Base-by-base conservation (phyloP, 2,329 filamentous ascomycete species). In the Fusarium sp. region DNA sequence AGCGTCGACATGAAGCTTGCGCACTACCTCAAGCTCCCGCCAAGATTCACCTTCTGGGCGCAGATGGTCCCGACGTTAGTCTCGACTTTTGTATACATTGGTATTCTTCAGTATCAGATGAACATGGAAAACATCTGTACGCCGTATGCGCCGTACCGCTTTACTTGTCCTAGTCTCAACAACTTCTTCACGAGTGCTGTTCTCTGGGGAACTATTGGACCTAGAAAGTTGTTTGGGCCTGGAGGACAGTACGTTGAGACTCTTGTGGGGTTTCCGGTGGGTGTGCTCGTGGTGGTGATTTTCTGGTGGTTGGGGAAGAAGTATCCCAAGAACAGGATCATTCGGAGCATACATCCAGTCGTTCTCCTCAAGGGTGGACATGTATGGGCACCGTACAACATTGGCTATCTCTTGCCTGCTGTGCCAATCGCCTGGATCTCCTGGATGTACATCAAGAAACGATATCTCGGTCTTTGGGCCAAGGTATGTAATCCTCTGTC, bases 401-500 rank as follows among this genome's bases (percentile, higher is more conserved):
- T 79, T 50, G 79, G 78, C 11, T 86, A 85, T 69, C 73, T 81
- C 36, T 82, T 80, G 79, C 83, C 82, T 3, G 79, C 81, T 29
- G 80, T 86, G 2, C 82, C 82, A 3, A 77, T 86, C 13, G 83
- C 81, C 4, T 83, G 78, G 75, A 65, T 83, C 33, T 83, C 82
- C 4, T 85, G 83, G 82, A 75, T 85, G 25, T 86, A 81, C 70
- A 72, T 84, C 64, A 82, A 81, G 69, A 74, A 74, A 20, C 78
- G 83, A 10, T 83, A 81, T 69, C 78, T 84, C 25, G 79, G 74
- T 3, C 81, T 85, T 67, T 86, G 85, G 83, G 80, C 82, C 61
- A 85, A 85, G 73, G 77, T 74, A 67, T 33, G 72, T 65, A 6
- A 9, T 18, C 3, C 0, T 8, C 1, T 2, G 3, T 4, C 16